These are phyloP conservation scores for Alternaria consortialis DNA, from an alignment of 2,329 filamentous ascomycete species.

Conservation along the genomic window DNA sequence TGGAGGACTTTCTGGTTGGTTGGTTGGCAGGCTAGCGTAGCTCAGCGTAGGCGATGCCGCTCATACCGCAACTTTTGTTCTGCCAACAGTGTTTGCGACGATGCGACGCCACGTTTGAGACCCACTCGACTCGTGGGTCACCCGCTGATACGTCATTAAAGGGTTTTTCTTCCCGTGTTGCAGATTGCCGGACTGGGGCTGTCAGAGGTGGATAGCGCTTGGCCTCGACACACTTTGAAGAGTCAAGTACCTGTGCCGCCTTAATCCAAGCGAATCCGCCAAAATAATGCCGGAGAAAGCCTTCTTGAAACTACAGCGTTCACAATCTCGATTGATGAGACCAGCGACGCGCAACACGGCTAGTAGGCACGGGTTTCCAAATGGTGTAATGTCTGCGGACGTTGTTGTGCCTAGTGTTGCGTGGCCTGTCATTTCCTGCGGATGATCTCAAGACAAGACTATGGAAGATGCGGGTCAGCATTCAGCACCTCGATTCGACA, in stretches of 20 bases:
- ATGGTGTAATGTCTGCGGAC: constrained; percentile 23
- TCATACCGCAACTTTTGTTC: constrained; percentile 35
- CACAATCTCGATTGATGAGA: constrained; percentile 38
- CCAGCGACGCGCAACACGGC: constrained; percentile 23
- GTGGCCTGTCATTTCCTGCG: constrained; percentile 16
- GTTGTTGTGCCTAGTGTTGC: constrained; percentile 18
- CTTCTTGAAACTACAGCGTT: constrained; percentile 38
- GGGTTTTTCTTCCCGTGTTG: constrained; percentile 42
- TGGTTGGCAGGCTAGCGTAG: constrained; percentile 10
- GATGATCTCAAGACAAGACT: constrained; percentile 8
- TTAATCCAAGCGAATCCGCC: constrained; percentile 21
- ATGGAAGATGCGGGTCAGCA: constrained; percentile 30
- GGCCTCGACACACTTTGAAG: constrained; percentile 17
- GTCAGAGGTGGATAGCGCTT: constrained; percentile 37
- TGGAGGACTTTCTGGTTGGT: constrained; percentile 11
- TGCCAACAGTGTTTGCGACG: constrained; percentile 33
- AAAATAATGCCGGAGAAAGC: constrained; percentile 12
- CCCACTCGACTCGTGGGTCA: constrained; percentile 49
- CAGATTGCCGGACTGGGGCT: constrained; percentile 46
- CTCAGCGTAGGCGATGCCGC: constrained; percentile 24
- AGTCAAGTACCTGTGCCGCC: constrained; percentile 13
- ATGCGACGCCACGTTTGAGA: constrained; percentile 48
- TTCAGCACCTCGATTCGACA: constrained; percentile 27
- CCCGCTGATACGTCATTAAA: constrained; percentile 47
- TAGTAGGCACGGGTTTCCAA: constrained; percentile 19